These are phyloP conservation scores for Diphasiastrum complanatum DNA, from an alignment of 83 land plant species.

Conservation along the genomic window DNA sequence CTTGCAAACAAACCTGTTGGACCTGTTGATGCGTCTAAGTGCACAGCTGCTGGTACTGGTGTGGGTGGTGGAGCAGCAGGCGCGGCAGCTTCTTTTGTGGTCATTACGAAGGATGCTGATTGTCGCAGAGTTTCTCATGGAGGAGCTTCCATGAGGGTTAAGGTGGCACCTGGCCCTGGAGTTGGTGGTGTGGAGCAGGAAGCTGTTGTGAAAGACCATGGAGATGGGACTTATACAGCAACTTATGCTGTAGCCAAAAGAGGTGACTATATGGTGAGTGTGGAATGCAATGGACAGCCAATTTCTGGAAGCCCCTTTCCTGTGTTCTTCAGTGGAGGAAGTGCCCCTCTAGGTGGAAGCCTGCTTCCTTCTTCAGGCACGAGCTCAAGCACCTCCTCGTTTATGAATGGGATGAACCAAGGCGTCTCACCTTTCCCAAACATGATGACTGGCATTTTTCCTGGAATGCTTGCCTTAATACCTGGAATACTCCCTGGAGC, in stretches of 20 bases:
- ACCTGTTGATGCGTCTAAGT: constrained; percentile 81
- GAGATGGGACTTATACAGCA: constrained; percentile 77
- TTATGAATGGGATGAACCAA: constrained; percentile 51
- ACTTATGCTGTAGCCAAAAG: constrained; percentile 84
- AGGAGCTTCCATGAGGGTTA: constrained; percentile 62
- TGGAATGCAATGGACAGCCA: constrained; percentile 69
- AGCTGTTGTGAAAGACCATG: constrained; percentile 71
- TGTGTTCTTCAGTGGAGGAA: constrained; percentile 83
- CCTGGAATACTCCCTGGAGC: constrained; percentile 63
- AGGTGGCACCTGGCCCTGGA: constrained; percentile 64
- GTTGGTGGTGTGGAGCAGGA: constrained; percentile 82
- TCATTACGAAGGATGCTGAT: constrained; percentile 73
- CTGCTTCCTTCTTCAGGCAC: constrained; percentile 21
- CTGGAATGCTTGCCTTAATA: constrained; percentile 72
- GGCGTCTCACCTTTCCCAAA: constrained; percentile 62
- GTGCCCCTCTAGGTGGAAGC: constrained; percentile 32
- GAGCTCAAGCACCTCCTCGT: constrained; percentile 31
- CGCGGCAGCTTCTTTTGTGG: constrained; percentile 56
- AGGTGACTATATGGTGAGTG: constrained; percentile 86
- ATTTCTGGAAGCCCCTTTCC: constrained; percentile 92
- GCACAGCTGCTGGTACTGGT: constrained; percentile 91
- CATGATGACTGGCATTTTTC: constrained; percentile 51
- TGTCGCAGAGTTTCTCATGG: constrained; percentile 57
- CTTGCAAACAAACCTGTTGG: constrained; percentile 60
- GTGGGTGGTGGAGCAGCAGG: constrained; percentile 89